These are phyloP conservation scores for Xylariomycetidae sp. DNA, from an alignment of 2,329 filamentous ascomycete genomes.

Conservation along the genomic window DNA sequence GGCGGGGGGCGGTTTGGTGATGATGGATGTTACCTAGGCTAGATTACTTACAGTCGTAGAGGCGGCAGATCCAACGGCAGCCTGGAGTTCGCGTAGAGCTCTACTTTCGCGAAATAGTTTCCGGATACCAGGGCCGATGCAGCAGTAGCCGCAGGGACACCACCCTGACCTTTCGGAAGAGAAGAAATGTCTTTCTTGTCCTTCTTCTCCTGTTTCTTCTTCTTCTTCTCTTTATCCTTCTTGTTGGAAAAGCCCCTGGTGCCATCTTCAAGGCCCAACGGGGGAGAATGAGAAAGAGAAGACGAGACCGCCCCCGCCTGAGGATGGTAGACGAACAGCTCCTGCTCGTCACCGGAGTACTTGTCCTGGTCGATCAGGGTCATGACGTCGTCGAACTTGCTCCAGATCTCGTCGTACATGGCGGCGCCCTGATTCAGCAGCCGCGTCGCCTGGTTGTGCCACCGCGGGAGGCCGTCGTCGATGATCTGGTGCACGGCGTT, in stretches of 20 bases:
- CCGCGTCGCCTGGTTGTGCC: constrained; percentile 38
- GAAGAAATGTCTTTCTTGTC: constrained; percentile 28
- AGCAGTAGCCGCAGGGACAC: too few species aligned
- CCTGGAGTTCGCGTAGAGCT: constrained; percentile 72
- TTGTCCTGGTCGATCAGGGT: constrained; percentile 66
- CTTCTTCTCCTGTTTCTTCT: constrained; percentile 25
- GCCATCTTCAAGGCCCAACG: too few species aligned
- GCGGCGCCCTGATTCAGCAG: constrained; percentile 41
- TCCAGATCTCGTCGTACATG: constrained; percentile 55
- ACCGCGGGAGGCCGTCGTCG: constrained; percentile 38
- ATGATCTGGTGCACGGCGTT: constrained; percentile 32
- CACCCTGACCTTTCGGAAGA: constrained; percentile 32
- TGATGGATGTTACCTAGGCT: too few species aligned
- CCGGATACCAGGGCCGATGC: constrained; percentile 37
- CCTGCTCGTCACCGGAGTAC: constrained; percentile 48
- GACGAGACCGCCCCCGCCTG: neutral
- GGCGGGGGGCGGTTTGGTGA: too few species aligned
- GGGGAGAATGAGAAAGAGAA: too few species aligned
- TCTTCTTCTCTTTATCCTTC: too few species aligned
- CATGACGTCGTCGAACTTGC: constrained; percentile 63
- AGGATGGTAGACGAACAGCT: constrained; percentile 41
- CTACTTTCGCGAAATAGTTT: constrained; percentile 70
- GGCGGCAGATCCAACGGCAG: constrained; percentile 64
- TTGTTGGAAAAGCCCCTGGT: too few species aligned
- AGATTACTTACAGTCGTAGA: constrained; percentile 56